Conservation (phyloP, 140 eudicot genomes). For the Anethum foeniculum region DNA sequence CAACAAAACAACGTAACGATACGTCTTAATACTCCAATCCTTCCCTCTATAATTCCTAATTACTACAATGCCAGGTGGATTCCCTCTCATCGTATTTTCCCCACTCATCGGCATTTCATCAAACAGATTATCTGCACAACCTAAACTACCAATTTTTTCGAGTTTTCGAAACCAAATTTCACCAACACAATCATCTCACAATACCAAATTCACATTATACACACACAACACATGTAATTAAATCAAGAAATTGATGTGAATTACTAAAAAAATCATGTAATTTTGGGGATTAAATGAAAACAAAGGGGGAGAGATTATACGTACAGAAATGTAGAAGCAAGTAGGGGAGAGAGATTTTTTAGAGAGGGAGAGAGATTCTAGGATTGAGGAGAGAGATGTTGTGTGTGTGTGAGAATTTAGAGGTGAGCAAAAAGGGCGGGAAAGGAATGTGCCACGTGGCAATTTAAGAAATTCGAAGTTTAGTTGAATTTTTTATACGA, state of each 20-base stretch:
- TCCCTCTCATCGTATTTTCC: constrained; percentile 32
- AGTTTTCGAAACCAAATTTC: not conserved
- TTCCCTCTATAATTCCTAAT: constrained; percentile 50
- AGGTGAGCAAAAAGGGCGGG: constrained; percentile 6
- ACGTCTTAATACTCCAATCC: constrained; percentile 67
- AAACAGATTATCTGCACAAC: not conserved
- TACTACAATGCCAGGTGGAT: constrained; percentile 62
- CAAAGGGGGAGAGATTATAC: not conserved
- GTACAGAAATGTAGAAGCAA: not conserved
- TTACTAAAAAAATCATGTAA: not conserved
- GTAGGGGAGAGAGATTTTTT: not conserved
- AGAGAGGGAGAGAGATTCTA: constrained; percentile 8
- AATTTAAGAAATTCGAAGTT: not conserved
- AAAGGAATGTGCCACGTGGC: constrained; percentile 11
- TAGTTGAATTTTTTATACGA: not conserved
- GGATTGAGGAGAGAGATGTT: not conserved
- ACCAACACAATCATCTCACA: not conserved
- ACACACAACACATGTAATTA: not conserved
- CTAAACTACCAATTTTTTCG: not conserved
- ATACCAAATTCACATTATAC: not conserved
- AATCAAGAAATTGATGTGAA: not conserved
- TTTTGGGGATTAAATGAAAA: not conserved
- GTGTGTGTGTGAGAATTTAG: not conserved
- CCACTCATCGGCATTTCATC: not conserved
- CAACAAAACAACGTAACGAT: constrained; percentile 53